Conservation (phyloP, 2,329 filamentous ascomycete genomes). For the Calonectria ilicicola region DNA sequence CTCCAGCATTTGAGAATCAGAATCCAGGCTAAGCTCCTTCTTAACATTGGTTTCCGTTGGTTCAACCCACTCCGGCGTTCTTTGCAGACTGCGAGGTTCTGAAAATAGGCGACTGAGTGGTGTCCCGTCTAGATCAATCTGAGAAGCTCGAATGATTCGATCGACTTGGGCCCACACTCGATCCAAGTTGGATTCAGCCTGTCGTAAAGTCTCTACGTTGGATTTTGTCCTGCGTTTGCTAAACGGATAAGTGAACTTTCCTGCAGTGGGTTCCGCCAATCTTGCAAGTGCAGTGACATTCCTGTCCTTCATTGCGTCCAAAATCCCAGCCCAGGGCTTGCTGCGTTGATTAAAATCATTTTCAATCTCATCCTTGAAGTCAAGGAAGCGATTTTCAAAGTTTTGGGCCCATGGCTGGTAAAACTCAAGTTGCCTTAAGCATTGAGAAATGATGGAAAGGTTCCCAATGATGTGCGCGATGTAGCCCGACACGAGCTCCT, state of each 20-base stretch:
- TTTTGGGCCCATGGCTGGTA: conserved; percentile 62
- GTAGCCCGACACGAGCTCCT: conserved; percentile 51
- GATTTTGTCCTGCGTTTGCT: conserved; percentile 59
- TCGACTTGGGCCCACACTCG: conserved; percentile 25
- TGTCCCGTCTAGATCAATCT: conserved; percentile 36
- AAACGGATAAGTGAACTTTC: conserved; percentile 56
- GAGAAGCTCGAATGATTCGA: conserved; percentile 20
- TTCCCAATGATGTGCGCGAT: conserved; percentile 55
- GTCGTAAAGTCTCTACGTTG: conserved; percentile 56
- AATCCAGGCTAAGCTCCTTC: background rate
- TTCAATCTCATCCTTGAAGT: conserved; percentile 41
- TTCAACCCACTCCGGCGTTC: conserved; percentile 63
- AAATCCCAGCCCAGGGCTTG: conserved; percentile 22
- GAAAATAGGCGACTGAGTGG: conserved; percentile 46
- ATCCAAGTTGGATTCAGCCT: conserved; percentile 58
- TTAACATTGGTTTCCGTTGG: conserved; percentile 32
- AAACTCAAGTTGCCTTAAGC: conserved; percentile 56
- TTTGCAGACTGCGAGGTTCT: conserved; percentile 52
- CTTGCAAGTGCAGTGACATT: conserved; percentile 24
- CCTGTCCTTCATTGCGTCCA: conserved; percentile 25
- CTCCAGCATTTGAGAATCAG: conserved; percentile 13
- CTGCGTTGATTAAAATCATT: conserved; percentile 38
- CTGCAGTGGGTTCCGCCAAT: conserved; percentile 49
- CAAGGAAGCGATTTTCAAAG: conserved; percentile 48
- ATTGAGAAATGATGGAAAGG: conserved; percentile 59